A percentile compares a stretch with the other conserved stretches of the same genome.
phyloP scores from a whole-genome alignment of 441 rosid species.

The Francoa sonchifolia region DNA sequence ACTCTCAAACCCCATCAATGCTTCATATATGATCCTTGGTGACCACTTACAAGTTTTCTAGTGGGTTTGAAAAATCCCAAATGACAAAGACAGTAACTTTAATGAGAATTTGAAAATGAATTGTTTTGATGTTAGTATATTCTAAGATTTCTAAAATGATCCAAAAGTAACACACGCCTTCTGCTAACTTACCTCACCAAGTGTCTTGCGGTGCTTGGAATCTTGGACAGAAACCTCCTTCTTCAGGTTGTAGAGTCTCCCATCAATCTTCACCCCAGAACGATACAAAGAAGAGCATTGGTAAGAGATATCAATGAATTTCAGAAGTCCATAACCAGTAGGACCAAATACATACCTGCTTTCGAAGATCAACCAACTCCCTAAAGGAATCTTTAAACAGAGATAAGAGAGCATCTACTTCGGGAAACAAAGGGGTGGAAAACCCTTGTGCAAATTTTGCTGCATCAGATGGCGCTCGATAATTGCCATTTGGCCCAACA shows the following conservation, averaged over 20 bases:
- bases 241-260: slow-evolving; percentile 72
- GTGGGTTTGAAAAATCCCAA: not conserved
- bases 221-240: slow-evolving; percentile 89
- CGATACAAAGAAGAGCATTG: slow-evolving; percentile 3
- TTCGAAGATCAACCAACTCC: slow-evolving; percentile 85
- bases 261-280: slow-evolving; percentile 59
- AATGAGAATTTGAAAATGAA: not conserved
- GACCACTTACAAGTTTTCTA: not conserved
- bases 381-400: slow-evolving; percentile 80
- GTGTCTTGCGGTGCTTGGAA: slow-evolving; percentile 84
- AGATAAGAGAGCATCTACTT: slow-evolving; percentile 74
- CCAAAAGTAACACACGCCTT: not conserved
- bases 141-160: not conserved
- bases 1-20: not conserved
- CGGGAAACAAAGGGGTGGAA: slow-evolving; percentile 77
- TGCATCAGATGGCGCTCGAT: slow-evolving; percentile 50
- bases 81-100: not conserved
- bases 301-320: not conserved
- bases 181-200: slow-evolving; percentile 61
- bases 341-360: slow-evolving; percentile 40
- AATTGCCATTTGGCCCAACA: slow-evolving; percentile 61
- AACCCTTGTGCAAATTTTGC: slow-evolving; percentile 37
- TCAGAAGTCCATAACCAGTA: not conserved
- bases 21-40: not conserved
- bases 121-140: not conserved